phyloP scores from a whole-genome alignment of 2,329 filamentous ascomycete genomes.

The Colletotrichum scovillei region DNA sequence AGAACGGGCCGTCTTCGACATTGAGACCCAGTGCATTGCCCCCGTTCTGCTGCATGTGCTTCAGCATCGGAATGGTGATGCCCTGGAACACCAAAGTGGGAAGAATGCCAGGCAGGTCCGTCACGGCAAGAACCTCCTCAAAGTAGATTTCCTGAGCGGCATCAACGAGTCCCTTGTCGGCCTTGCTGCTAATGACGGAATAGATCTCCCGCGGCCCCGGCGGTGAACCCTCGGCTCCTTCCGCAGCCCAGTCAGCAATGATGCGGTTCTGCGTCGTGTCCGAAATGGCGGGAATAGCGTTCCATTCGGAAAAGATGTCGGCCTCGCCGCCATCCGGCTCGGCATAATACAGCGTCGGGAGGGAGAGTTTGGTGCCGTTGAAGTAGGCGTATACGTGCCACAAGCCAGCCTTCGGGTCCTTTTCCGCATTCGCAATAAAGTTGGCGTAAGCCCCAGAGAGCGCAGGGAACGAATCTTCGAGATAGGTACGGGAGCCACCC shows the following conservation, averaged over 20 bases:
- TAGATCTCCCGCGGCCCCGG: constrained; percentile 39
- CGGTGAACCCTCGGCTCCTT: constrained; percentile 22
- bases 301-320: constrained; percentile 50
- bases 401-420: constrained; percentile 49
- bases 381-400: constrained; percentile 42
- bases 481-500: constrained; percentile 48
- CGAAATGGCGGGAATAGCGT: constrained; percentile 43
- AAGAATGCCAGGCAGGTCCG: constrained; percentile 38
- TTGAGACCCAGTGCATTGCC: constrained; percentile 51
- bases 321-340: constrained; percentile 47
- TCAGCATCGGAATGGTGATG: constrained; percentile 50
- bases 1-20: constrained; percentile 40
- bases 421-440: constrained; percentile 42
- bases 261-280: constrained; percentile 40
- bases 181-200: constrained; percentile 37
- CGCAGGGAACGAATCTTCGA: constrained; percentile 42
- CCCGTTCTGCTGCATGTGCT: constrained; percentile 49
- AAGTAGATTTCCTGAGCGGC: constrained; percentile 36
- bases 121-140: constrained; percentile 14
- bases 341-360: constrained; percentile 49
- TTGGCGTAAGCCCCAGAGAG: constrained; percentile 47
- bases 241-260: constrained; percentile 34
- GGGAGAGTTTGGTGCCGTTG: constrained; percentile 39
- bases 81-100: constrained; percentile 51
- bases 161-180: constrained; percentile 14